Percentiles rank a stretch among this genome's conserved stretches.
phyloP scores from a whole-genome alignment of 306 rosid species.

The Pyrus pyrifolia region DNA sequence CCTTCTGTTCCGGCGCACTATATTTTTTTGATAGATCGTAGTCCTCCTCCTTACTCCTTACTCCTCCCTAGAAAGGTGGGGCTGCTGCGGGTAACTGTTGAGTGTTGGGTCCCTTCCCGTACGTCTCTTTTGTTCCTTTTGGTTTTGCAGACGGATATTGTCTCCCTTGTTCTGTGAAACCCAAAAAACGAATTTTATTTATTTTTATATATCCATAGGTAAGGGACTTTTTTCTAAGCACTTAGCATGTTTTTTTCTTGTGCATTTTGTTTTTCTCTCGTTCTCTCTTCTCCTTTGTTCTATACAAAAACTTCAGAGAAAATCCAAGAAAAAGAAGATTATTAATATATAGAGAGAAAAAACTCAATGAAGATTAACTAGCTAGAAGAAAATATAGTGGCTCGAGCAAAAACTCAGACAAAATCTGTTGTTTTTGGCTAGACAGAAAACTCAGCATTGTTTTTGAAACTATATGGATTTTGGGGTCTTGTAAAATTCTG shows the following conservation, averaged over 20 bases:
- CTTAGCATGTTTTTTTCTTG: not conserved
- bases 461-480: not conserved
- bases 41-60: conserved; percentile 4
- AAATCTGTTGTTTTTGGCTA: not conserved
- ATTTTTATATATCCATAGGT: not conserved
- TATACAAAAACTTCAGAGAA: not conserved
- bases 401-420: not conserved
- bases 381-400: not conserved
- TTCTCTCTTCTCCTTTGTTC: conserved; percentile 14
- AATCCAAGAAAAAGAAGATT: not conserved
- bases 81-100: conserved; percentile 18
- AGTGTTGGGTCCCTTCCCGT: conserved; percentile 29
- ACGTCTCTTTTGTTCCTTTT: conserved; percentile 32
- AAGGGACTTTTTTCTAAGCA: not conserved
- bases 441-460: not conserved
- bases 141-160: conserved; percentile 39
- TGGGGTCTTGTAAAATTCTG: not conserved
- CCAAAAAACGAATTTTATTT: not conserved
- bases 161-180: conserved; percentile 28
- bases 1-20: not conserved
- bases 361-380: not conserved
- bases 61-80: conserved; percentile 13
- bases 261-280: conserved; percentile 3
- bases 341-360: not conserved
- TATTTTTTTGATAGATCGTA: not conserved